These are phyloP conservation scores for Vaccinium darrowii DNA, from an alignment of 148 eudicot genomes.

Conservation along the genomic window DNA sequence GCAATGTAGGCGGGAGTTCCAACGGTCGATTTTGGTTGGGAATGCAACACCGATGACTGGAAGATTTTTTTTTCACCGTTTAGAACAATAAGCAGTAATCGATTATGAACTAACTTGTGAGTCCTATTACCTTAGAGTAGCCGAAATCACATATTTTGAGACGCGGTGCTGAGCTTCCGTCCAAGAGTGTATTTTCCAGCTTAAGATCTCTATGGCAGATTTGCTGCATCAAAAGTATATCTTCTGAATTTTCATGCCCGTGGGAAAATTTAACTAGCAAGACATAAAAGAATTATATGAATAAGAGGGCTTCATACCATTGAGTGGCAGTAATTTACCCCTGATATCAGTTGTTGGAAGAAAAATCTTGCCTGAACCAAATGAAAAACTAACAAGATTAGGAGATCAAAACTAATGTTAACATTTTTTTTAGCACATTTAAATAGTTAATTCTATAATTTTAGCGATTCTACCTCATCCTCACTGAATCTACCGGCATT, in stretches of 20 bases:
- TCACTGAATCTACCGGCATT: conserved; percentile 57
- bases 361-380: conserved; percentile 47
- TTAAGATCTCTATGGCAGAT: conserved; percentile 71
- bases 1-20: conserved; percentile 56
- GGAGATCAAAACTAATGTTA: not conserved
- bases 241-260: not conserved
- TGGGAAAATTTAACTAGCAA: not conserved
- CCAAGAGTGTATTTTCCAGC: conserved; percentile 63
- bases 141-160: conserved; percentile 75
- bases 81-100: not conserved
- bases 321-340: conserved; percentile 62
- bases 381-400: not conserved
- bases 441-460: not conserved
- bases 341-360: conserved; percentile 66
- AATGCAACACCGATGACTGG: conserved; percentile 56
- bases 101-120: not conserved
- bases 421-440: not conserved
- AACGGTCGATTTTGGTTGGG: conserved; percentile 55
- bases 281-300: not conserved
- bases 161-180: conserved; percentile 63
- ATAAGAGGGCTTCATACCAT: conserved; percentile 30
- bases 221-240: conserved; percentile 31
- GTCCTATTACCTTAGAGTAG: conserved; percentile 51
- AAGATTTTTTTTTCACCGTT: not conserved
- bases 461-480: conserved; percentile 41